These are phyloP conservation scores for Syzygium malaccense DNA, from an alignment of 441 rosid genomes.

Conservation along the genomic window DNA sequence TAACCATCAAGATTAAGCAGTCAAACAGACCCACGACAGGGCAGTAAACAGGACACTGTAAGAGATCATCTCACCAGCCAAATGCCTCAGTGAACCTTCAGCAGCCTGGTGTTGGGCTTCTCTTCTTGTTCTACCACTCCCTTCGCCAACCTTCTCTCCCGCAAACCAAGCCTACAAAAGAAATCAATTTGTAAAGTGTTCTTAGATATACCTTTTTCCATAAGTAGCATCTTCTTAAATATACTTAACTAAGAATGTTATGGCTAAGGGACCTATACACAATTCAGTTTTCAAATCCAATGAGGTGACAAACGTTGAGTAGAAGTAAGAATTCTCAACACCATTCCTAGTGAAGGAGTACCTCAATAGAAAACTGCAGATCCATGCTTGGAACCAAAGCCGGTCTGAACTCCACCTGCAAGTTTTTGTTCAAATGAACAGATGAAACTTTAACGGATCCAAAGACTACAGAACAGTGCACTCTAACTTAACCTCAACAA, in stretches of 20 bases:
- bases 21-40: neutral
- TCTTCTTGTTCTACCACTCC: conserved; percentile 79
- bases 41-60: neutral
- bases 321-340: neutral
- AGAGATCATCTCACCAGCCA: conserved; percentile 57
- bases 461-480: neutral
- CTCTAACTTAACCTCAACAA: neutral
- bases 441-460: neutral
- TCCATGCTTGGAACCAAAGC: conserved; percentile 59
- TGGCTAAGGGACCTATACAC: neutral
- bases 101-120: conserved; percentile 86
- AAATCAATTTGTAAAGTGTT: neutral
- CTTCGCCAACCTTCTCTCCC: conserved; percentile 81
- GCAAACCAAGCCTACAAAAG: conserved; percentile 75
- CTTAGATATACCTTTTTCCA: neutral
- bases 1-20: neutral
- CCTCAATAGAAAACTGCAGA: conserved; percentile 86
- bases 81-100: conserved; percentile 60
- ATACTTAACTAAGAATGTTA: neutral
- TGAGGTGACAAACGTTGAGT: neutral
- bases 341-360: conserved; percentile 7
- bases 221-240: neutral
- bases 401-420: conserved; percentile 80
- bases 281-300: neutral
- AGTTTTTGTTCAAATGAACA: conserved; percentile 8